Conservation (phyloP, 106 monocot species). For the Hemerocallis citrina region DNA sequence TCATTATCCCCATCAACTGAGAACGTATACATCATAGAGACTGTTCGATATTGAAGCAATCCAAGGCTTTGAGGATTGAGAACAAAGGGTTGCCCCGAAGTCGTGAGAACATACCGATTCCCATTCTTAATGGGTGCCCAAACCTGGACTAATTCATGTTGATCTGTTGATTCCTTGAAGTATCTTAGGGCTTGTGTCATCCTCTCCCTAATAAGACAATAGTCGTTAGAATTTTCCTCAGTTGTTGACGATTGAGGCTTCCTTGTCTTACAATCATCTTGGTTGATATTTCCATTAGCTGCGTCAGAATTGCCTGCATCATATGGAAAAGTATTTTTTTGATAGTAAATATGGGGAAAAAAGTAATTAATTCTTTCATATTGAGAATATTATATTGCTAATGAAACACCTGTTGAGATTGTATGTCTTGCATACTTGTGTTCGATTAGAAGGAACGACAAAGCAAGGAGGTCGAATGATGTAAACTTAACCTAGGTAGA, state of each 20-base stretch:
- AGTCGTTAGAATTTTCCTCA: slow-evolving; percentile 22
- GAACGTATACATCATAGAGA: slow-evolving; percentile 56
- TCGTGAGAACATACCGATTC: slow-evolving; percentile 51
- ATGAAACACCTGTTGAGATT: no score
- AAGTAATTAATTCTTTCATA: no score
- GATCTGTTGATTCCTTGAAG: slow-evolving; percentile 64
- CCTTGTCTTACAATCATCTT: slow-evolving; percentile 6
- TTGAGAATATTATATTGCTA: no score
- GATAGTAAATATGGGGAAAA: not conserved
- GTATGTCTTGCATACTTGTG: no score
- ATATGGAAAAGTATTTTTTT: not conserved
- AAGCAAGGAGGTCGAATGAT: no score
- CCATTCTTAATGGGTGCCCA: slow-evolving; percentile 77
- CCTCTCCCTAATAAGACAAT: slow-evolving; percentile 46
- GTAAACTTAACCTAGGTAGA: no score
- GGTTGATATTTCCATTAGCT: slow-evolving; percentile 7
- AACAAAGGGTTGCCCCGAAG: slow-evolving; percentile 79
- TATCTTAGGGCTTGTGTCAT: slow-evolving; percentile 64
- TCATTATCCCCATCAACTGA: slow-evolving; percentile 48
- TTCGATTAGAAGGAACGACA: no score
- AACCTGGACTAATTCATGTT: slow-evolving; percentile 66
- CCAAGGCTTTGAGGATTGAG: slow-evolving; percentile 40
- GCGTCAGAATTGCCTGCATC: slow-evolving; percentile 30
- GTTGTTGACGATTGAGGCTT: slow-evolving; percentile 9
- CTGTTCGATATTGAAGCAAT: slow-evolving; percentile 59